These are phyloP conservation scores for Wickerhamiella cacticola DNA, from an alignment of 805 yeast genomes.

Conservation along the genomic window DNA sequence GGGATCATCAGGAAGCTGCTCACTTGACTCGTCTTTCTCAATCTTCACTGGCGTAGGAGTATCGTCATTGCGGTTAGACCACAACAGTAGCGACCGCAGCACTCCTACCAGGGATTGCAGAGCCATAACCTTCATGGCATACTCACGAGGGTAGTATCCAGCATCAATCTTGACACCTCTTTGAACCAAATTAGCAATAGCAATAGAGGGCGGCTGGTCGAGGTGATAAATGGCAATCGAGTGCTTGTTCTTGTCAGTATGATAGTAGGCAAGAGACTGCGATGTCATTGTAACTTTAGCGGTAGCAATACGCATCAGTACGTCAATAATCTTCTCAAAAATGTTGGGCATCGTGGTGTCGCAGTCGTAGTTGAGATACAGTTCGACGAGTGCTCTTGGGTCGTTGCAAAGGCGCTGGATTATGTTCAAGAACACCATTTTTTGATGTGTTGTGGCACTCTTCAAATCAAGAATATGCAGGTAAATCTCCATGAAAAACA, in stretches of 20 bases:
- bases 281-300: conserved; percentile 61
- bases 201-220: conserved; percentile 60
- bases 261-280: conserved; percentile 48
- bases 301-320: conserved; percentile 59
- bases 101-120: conserved; percentile 71
- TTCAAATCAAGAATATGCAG: conserved; percentile 89
- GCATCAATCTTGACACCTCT: conserved; percentile 19
- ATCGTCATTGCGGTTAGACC: conserved; percentile 60
- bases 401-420: conserved; percentile 74
- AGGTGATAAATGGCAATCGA: conserved; percentile 65
- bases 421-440: conserved; percentile 71
- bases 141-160: conserved; percentile 49
- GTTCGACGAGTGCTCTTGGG: conserved; percentile 82
- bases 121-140: conserved; percentile 71
- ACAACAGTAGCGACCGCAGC: conserved; percentile 63
- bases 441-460: conserved; percentile 85
- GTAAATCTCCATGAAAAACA: conserved; percentile 82
- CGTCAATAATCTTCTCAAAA: conserved; percentile 71
- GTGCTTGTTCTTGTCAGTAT: conserved; percentile 37
- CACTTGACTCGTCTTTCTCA: neutral
- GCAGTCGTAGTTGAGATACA: conserved; percentile 92
- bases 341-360: conserved; percentile 63
- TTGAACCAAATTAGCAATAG: conserved; percentile 52
- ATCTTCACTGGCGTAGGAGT: neutral
- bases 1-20: conserved; percentile 44